These are phyloP conservation scores for Hypoxylon perforatum DNA, from an alignment of 495 filamentous ascomycete species.

Conservation along the genomic window DNA sequence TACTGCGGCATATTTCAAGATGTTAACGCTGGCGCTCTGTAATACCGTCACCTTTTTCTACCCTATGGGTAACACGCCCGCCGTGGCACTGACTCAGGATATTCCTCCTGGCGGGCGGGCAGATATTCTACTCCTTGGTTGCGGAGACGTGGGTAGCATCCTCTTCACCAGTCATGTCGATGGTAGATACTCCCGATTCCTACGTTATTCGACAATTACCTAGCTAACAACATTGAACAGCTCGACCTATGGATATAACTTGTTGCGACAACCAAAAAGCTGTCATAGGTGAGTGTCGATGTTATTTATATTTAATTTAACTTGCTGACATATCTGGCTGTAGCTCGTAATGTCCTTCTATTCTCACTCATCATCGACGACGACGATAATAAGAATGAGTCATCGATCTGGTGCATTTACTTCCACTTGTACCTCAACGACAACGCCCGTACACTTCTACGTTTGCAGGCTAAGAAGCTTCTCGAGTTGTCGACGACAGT, in stretches of 20 bases:
- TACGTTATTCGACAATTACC: conserved; percentile 1
- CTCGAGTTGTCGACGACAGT: conserved; percentile 45
- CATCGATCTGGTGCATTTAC: conserved; percentile 64
- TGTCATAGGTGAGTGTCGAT: conserved; percentile 55
- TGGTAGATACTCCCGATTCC: conserved; percentile 5
- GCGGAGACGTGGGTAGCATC: conserved; percentile 63
- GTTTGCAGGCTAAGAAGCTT: conserved; percentile 55
- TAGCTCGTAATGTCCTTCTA: conserved; percentile 65
- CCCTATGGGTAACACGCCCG: conserved; percentile 62
- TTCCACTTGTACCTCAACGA: conserved; percentile 62
- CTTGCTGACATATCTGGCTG: conserved; percentile 12
- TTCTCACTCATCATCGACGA: conserved; percentile 59
- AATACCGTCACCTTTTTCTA: conserved; percentile 47
- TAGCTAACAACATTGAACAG: conserved; percentile 19
- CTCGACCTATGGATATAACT: conserved; percentile 45
- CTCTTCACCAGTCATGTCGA: conserved; percentile 59
- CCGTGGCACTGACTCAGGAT: conserved; percentile 58
- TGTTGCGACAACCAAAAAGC: conserved; percentile 62
- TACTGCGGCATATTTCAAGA: neutral
- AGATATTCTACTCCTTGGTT: conserved; percentile 62
- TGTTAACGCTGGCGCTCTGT: neutral
- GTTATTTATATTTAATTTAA: neutral
- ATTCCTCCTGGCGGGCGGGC: conserved; percentile 59
- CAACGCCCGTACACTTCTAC: conserved; percentile 47
- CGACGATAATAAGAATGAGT: conserved; percentile 24